Conservation (phyloP, 2,329 filamentous ascomycete genomes). For the Claviceps sorghi region DNA sequence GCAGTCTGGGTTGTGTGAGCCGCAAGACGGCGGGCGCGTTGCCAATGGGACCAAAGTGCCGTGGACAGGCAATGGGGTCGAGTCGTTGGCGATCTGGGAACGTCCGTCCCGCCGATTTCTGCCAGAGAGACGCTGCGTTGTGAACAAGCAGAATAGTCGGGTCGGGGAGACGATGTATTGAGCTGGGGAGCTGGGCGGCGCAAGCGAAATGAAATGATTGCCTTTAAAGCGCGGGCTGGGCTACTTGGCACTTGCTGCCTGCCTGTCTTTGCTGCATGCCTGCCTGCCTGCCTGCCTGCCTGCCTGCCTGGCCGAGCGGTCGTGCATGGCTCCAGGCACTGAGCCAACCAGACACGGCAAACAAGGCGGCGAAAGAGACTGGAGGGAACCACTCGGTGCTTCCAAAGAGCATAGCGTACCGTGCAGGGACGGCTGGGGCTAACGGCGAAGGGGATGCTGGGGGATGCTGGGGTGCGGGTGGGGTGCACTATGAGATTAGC, state of each 20-base stretch:
- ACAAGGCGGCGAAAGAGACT: neutral
- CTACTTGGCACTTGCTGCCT: neutral
- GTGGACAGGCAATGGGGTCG: constrained; percentile 4
- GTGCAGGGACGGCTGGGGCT: constrained; percentile 4
- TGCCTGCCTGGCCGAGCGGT: constrained; percentile 6
- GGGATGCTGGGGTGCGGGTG: constrained; percentile 22
- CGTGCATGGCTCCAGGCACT: constrained; percentile 11
- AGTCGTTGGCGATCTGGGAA: constrained; percentile 4
- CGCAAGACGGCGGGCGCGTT: constrained; percentile 1
- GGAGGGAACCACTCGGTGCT: neutral
- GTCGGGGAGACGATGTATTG: constrained; percentile 22
- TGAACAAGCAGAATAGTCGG: neutral
- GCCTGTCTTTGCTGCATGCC: neutral
- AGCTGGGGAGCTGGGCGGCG: constrained; percentile 31
- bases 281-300: neutral
- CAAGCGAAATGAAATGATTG: constrained; percentile 43
- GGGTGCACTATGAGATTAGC: constrained; percentile 28
- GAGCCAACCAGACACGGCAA: neutral
- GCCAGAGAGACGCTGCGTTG: constrained; percentile 7
- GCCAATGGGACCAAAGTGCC: constrained; percentile 5
- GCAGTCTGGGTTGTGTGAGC: constrained; percentile 1
- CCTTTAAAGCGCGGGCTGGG: constrained; percentile 17
- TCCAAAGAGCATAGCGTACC: neutral
- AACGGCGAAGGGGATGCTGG: constrained; percentile 12
- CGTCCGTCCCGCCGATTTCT: constrained; percentile 2